Base-by-base conservation (phyloP, 2,329 filamentous ascomycete species). In the Aphanoascus verrucosus region DNA sequence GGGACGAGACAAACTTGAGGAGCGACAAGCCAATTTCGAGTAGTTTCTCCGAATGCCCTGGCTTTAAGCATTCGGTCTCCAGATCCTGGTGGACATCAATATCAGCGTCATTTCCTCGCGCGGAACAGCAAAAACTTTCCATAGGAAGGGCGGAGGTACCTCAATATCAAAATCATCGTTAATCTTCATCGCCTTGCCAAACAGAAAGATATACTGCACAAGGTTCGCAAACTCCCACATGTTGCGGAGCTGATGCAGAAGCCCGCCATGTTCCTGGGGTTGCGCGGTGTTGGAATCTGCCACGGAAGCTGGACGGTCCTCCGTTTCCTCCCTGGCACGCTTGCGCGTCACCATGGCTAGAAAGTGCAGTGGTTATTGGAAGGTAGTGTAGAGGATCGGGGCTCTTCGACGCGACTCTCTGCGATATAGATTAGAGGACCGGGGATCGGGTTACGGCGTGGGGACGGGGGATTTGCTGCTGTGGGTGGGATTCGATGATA, bases 191-290 rank as follows among this genome's bases (percentile, higher is more conserved):
- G 83, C 83, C 63, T 85, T 83, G 57, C 91, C 90, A 69, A 98
- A 98, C 40, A 91, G 81, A 67, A 84, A 86, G 57, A 97, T 87
- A 79, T 89, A 98, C 71, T 98, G 91, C 72, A 85, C 89, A 6
- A 97, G 74, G 64, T 89, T 91, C 57, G 91, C 88, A 70, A 97
- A 96, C 69, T 96, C 86, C 90, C 91, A 97, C 78, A 87, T 89
- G 66, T 87, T 93, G 58, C 91, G 82, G 60, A 97, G 79, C 59
- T 77, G 82, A 55, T 81, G 73, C 28, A 94, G 74, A 52, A 82
- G 62, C 1, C 49, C 49, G 32, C 66, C 67, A 53, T 65, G 61
- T 55, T 72, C 69, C 23, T 3, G 23, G 62, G 62, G 43, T 14
- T 45, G 41, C 19, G 11, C 31, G 23, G 23, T 28, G 7, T 19